Evolutionary conservation across 768 basidiomycete species (phyloP), one percentile per base, ranked within the genome.

Genomic region (Russula lepida): DNA sequence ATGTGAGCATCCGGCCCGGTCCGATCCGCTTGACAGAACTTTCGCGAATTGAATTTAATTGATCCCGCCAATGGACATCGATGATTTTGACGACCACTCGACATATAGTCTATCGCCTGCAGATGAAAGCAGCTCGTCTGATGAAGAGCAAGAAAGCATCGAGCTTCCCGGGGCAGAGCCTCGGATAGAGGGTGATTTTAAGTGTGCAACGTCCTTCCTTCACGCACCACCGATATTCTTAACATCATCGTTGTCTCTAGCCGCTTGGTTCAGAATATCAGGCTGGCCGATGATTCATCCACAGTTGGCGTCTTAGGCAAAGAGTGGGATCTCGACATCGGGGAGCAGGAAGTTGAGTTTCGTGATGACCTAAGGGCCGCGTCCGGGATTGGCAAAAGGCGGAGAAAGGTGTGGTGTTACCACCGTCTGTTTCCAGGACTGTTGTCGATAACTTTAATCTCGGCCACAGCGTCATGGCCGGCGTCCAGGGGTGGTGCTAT

Each of bases 291-390:
- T 56, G 78, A 75, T 17, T 70, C 74, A 6, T 74, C 78, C 11
- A 71, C 69, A 19, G 64, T 78, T 3, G 79, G 78, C 0, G 71
- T 82, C 41, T 72, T 89, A 25, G 76, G 80, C 39, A 81, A 81
- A 58, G 83, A 86, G 59, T 93, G 90, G 87, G 86, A 91, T 63
- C 81, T 88, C 39, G 80, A 76, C 56, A 80, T 87, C 47, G 82
- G 85, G 67, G 84, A 89, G 56, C 77, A 78, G 59, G 83, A 88
- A 13, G 80, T 80, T 0, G 81, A 85, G 64, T 88, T 91, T 68
- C 82, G 80, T 15, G 85, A 90, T 59, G 88, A 90, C 67, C 73
- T 92, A 54, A 80, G 87, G 17, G 81, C 77, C 46, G 88, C 88
- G 6, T 86, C 88, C 9, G 89, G 89, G 6, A 80, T 92, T 33